These are phyloP conservation scores for Trifolium repens DNA, from an alignment of 306 rosid genomes.

Conservation along the genomic window DNA sequence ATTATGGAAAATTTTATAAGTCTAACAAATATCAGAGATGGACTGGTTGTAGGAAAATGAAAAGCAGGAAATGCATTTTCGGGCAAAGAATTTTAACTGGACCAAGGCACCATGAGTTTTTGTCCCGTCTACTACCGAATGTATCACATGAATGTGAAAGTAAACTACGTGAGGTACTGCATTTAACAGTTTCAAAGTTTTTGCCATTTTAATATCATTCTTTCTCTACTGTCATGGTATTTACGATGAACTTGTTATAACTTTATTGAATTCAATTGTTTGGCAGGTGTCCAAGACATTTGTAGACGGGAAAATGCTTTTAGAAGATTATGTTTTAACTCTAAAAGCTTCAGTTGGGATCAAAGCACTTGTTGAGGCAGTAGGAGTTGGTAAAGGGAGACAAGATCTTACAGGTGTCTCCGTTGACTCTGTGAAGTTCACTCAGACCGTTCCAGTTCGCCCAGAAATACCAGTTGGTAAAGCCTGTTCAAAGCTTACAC, in stretches of 20 bases:
- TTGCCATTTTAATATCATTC: constrained; percentile 29
- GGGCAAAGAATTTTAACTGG: constrained; percentile 84
- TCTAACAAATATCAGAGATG: constrained; percentile 76
- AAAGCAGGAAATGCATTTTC: constrained; percentile 62
- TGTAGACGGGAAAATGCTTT: constrained; percentile 67
- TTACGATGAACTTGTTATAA: constrained; percentile 11
- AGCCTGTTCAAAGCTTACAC: constrained; percentile 75
- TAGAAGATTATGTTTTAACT: constrained; percentile 72
- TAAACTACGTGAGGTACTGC: constrained; percentile 64
- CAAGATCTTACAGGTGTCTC: constrained; percentile 73
- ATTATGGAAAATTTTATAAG: constrained; percentile 80
- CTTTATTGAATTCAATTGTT: constrained; percentile 41
- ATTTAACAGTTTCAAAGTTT: constrained; percentile 27
- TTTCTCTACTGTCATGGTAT: constrained; percentile 2
- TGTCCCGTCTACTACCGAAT: constrained; percentile 67
- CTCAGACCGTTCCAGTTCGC: constrained; percentile 58
- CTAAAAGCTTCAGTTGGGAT: constrained; percentile 70
- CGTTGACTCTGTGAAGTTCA: constrained; percentile 59
- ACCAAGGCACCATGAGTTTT: constrained; percentile 78
- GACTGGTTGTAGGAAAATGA: constrained; percentile 72
- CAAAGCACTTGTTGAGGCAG: constrained; percentile 76
- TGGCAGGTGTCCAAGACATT: constrained; percentile 71
- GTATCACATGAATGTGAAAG: constrained; percentile 59
- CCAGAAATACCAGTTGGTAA: constrained; percentile 88
- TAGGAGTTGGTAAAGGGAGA: constrained; percentile 86